A percentile compares a stretch with the other conserved stretches of the same genome.
Evolutionary conservation across 148 eudicot genomes (phyloP).

Genomic region (Rhododendron simsii): DNA sequence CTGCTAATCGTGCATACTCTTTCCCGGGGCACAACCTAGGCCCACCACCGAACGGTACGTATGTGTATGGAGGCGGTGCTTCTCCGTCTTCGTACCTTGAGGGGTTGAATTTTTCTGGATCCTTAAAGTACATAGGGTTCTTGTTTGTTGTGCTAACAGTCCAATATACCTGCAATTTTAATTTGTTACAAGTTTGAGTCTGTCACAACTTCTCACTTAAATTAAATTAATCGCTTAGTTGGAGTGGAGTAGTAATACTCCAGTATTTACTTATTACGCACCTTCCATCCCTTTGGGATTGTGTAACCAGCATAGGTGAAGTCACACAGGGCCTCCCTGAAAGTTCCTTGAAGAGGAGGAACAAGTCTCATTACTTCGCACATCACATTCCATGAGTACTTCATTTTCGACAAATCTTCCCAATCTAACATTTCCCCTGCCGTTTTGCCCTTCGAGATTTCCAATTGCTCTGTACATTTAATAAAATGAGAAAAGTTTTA

Average conservation of each 20-base stretch:
- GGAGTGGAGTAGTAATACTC: neutral
- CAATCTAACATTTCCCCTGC: conserved; percentile 13
- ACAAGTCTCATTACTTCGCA: conserved; percentile 4
- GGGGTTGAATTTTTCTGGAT: conserved; percentile 13
- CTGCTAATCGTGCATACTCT: neutral
- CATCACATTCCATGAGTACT: conserved; percentile 2
- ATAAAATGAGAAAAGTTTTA: neutral
- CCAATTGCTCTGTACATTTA: conserved; percentile 3
- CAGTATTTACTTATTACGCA: neutral
- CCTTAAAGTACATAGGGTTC: conserved; percentile 5
- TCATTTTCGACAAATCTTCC: conserved; percentile 18
- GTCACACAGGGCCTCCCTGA: conserved; percentile 12
- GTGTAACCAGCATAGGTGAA: conserved; percentile 22
- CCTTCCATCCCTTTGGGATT: conserved; percentile 23
- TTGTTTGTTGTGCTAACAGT: conserved; percentile 16
- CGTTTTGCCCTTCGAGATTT: neutral
- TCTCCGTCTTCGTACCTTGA: conserved; percentile 8
- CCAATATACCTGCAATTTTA: conserved; percentile 14
- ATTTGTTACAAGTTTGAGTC: neutral
- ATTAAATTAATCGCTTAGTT: too few species aligned
- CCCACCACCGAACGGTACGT: conserved; percentile 15
- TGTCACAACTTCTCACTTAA: neutral
- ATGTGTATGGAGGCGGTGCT: conserved; percentile 10
- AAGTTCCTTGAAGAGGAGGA: conserved; percentile 21
- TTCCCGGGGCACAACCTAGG: conserved; percentile 14